Base-by-base conservation (phyloP, 345 rosid species). In the Boechera retrofracta region DNA sequence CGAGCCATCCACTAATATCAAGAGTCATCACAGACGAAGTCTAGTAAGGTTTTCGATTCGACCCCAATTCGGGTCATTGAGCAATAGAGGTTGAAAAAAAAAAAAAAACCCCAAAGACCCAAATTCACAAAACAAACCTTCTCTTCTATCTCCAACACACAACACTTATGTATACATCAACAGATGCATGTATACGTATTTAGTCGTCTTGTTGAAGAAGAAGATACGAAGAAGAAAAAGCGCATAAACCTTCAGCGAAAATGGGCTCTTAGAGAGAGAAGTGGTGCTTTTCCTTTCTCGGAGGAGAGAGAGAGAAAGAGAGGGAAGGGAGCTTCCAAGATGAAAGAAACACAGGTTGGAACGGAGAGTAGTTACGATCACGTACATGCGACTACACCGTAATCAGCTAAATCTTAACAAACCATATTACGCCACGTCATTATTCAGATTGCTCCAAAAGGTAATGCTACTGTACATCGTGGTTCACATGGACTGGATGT, bases 1-100 rank as follows among this genome's bases (percentile, higher is more conserved):
- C 79, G 89, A 85, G 88, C 89, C 95, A 89, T 89, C 82, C 77
- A 72, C 75, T 39, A 73, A 78, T 73, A 59, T 67, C 64, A 81
- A 87, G 77, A 84, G 84, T 84, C 96, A 88, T 88, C 76, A 87
- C 82, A 84, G 66, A 74, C 53, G 53, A 76, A 78, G 77, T 67
- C 82, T 64, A 68, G 71, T 82, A 71, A 80, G 67, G 80, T 77
- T 82, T 83, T 62, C 76, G 78, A 80, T 83, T 76, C 56, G 72
- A 42, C 48, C 64, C 66, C 71, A 81, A 71, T 63, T 77, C 52
- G 67, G 58, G 65, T 75, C 83, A 59, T 80, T 72, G 78, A 81
- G 68, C 78, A 15, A 18, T 18, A 16, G 26, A 12, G 70, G 74
- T 41, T 42, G 73, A 75, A 69, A 73, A 36, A 16, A 59, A 57